Evolutionary conservation across 2,329 filamentous ascomycete genomes (phyloP).

Genomic region (Hortaea werneckii): DNA sequence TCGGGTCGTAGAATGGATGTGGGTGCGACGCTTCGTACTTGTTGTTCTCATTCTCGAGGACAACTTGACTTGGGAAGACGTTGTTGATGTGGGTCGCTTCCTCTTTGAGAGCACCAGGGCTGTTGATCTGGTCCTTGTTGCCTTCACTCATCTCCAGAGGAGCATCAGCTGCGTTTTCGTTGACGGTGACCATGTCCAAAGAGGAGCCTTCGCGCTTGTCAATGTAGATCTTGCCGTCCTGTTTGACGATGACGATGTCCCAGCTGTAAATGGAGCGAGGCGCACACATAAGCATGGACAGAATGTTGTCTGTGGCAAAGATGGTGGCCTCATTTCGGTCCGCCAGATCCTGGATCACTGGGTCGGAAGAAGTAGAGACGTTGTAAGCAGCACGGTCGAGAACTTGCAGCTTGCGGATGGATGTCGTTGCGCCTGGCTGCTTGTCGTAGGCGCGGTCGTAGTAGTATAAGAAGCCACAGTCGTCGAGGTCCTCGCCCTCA

Average conservation of each 20-base stretch:
- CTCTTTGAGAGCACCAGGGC: conserved; percentile 81
- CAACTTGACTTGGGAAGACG: conserved; percentile 95
- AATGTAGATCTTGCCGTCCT: conserved; percentile 94
- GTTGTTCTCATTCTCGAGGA: conserved; percentile 65
- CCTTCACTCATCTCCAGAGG: conserved; percentile 85
- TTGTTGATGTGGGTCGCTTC: conserved; percentile 99
- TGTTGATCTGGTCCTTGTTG: conserved; percentile 91
- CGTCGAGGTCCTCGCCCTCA: conserved; percentile 88
- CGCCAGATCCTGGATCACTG: conserved; percentile 90
- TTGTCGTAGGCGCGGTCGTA: conserved; percentile 96
- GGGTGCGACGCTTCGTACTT: conserved; percentile 78
- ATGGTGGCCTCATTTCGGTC: conserved; percentile 94
- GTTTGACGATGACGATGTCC: conserved; percentile 90
- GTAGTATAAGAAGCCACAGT: conserved; percentile 96
- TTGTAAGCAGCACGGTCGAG: conserved; percentile 96
- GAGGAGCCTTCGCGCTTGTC: conserved; percentile 96
- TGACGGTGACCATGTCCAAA: conserved; percentile 95
- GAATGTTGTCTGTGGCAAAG: conserved; percentile 91
- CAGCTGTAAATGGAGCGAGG: conserved; percentile 95
- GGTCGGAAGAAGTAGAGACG: conserved; percentile 91
- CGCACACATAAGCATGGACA: conserved; percentile 99
- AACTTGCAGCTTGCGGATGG: conserved; percentile 76
- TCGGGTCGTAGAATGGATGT: conserved; percentile 95
- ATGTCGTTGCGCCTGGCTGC: conserved; percentile 70
- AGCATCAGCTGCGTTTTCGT: conserved; percentile 94